Percentiles rank a stretch among this genome's conserved stretches.
Evolutionary conservation across 2,329 filamentous ascomycete species (phyloP).

Genomic region (Rutstroemia sp.): DNA sequence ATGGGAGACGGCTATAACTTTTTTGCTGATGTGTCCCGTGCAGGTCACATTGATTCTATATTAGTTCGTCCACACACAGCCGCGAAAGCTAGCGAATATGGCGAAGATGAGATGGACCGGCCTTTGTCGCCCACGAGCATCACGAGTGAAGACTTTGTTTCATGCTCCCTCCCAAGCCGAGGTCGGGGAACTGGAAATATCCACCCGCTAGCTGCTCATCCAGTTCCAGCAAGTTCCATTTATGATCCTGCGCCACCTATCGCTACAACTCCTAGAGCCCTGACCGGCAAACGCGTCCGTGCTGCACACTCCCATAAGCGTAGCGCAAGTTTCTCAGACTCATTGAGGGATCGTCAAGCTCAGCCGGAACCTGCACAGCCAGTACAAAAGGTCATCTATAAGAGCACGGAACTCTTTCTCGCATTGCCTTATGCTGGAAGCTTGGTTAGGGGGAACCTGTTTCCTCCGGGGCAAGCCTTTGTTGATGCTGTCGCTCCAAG

Average conservation of each 20-base stretch:
- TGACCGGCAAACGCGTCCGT: constrained; percentile 52
- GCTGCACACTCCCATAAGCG: constrained; percentile 63
- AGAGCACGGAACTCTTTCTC: constrained; percentile 51
- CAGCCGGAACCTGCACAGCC: constrained; percentile 32
- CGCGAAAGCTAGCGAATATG: background rate
- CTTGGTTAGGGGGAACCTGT: constrained; percentile 77
- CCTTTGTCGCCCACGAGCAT: constrained; percentile 49
- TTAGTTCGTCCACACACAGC: constrained; percentile 28
- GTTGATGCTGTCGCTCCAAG: constrained; percentile 58
- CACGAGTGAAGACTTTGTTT: constrained; percentile 53
- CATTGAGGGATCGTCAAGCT: constrained; percentile 60
- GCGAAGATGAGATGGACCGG: constrained; percentile 21
- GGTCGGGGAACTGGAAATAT: constrained; percentile 35
- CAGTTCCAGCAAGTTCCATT: constrained; percentile 44
- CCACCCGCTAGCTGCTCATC: constrained; percentile 46
- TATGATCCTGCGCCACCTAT: constrained; percentile 43
- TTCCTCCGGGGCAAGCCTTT: constrained; percentile 76
- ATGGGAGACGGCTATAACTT: constrained; percentile 33
- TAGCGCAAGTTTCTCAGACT: constrained; percentile 82
- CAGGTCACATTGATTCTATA: constrained; percentile 42
- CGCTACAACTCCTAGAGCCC: constrained; percentile 50
- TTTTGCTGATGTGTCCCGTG: constrained; percentile 39
- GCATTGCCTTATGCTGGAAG: constrained; percentile 68
- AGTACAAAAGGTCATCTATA: constrained; percentile 42
- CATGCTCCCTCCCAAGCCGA: constrained; percentile 56